Percentiles rank a stretch among this genome's conserved stretches.
These are phyloP conservation scores for Omphalea diandra DNA, from an alignment of 441 rosid genomes.

Conservation along the genomic window DNA sequence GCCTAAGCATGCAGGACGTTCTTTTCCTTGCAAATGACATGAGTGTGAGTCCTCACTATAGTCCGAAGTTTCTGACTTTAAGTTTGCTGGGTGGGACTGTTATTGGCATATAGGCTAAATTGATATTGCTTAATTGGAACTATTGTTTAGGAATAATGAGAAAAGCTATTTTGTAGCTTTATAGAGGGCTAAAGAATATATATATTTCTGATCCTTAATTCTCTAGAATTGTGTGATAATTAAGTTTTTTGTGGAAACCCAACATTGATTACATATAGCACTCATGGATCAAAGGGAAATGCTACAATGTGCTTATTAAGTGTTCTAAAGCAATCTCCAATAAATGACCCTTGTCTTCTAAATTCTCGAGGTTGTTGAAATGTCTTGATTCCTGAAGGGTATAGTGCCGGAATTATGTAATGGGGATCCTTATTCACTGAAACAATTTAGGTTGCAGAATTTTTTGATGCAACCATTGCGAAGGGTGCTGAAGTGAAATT, in stretches of 20 bases:
- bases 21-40: conserved; percentile 91
- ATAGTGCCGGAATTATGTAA: conserved; percentile 21
- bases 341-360: not conserved
- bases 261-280: not conserved
- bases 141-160: conserved; percentile 2
- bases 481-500: conserved; percentile 82
- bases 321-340: conserved; percentile 3
- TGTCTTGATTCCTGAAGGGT: conserved; percentile 5
- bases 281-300: not conserved
- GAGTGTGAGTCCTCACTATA: conserved; percentile 47
- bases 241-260: not conserved
- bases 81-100: not conserved
- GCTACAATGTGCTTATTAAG: no score
- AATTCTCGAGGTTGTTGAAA: conserved; percentile 1
- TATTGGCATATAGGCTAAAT: not conserved
- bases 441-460: conserved; percentile 65
- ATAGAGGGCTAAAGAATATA: not conserved
- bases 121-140: conserved; percentile 4
- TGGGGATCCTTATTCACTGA: conserved; percentile 16
- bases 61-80: not conserved
- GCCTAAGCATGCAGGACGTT: conserved; percentile 86
- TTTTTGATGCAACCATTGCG: conserved; percentile 73
- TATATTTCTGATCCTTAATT: not conserved
- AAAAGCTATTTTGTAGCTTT: not conserved
- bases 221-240: not conserved